Evolutionary conservation across 202 grass and related monocot genomes (phyloP), one percentile per base, ranked within the genome.

Genomic region (Saccharum hybrid): DNA sequence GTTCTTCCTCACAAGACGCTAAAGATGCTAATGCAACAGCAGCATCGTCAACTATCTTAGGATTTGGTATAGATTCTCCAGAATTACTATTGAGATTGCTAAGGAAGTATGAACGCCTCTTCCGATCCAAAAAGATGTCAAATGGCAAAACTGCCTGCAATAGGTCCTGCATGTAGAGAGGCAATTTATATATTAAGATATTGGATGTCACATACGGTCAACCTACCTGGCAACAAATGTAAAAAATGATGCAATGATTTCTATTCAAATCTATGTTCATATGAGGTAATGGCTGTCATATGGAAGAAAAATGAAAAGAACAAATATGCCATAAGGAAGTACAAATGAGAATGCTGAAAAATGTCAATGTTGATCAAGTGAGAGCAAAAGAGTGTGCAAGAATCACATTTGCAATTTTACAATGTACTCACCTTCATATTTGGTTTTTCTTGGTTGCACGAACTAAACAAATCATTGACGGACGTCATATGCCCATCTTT

Each of bases 81-180:
- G 93, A 95, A 84, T 71, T 90, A 82, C 86, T 93, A 49, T 89
- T 90, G 61, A 98, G 87, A 85, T 88, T 92, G 76, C 93, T 95
- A 73, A 98, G 92, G 86, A 90, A 95, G 72, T 91, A 88, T 42
- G 75, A 81, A 23, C 92, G 92, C 88, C 89, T 95, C 70, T 87
- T 90, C 18, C 91, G 89, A 87, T 98, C 96, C 84, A 93, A 81
- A 86, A 95, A 91, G 33, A 95, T 75, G 90, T 98, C 96, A 92
- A 98, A 98, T 76, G 96, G 92, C 82, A 98, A 90, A 73, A 98
- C 92, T n/a, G 96, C 91, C 83, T 92, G 92, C 85, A 95, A 84
- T 37, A 98, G 78, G 62, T 95, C 93, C 96, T 98, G 85, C 87
- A 88, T 38, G 54, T 66, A 77, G 75, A 78, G 69, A 73, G 86